Base-by-base conservation (phyloP, 768 basidiomycete species). In the Inosperma sp. region DNA sequence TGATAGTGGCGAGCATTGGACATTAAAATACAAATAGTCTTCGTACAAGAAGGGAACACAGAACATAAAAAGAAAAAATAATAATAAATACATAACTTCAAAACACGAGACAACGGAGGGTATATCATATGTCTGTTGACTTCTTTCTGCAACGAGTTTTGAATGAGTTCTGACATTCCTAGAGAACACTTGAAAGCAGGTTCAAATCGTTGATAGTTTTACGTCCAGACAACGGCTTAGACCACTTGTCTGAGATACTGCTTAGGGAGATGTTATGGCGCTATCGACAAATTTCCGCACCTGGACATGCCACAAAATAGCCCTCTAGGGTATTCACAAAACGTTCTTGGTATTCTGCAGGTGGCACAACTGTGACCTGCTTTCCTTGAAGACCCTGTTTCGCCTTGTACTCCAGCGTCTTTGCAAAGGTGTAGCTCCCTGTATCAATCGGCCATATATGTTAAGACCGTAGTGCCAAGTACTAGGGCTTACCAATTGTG, bases 381-480 rank as follows among this genome's bases (percentile, higher is more conserved):
- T 88, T 68, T 2, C 79, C 80, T 39, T 81, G 81, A 10, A 91
- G 71, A 4, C 80, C 82, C 36, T 87, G 83, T 65, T 93, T 93
- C 7, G 87, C 87, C 62, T 88, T 86, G 65, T 88, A 88, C 65
- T 93, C 89, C 6, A 93, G 70, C 0, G 87, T 90, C 65, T 91
- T 93, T 2, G 87, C 88, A 56, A 91, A 84, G 0, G 86, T 88
- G 65, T 86, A 93, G 59, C 86, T 88, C 23, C 88, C 83, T 82
- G 55, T n/a, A 19, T n/a, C 40, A n/a, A 25, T 6, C 33, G n/a
- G 5, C 8, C 29, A 21, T 13, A 19, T 19, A 33, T 21, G 23
- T 34, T 43, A 16, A 17, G 6, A 45, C 4, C 5, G 39, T 14
- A 41, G 25, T 21, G n/a, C 22, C 3, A 17, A 25, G 14, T 4